phyloP scores from a whole-genome alignment of 352 stramenopile species.

The Blastocystis sp. region DNA sequence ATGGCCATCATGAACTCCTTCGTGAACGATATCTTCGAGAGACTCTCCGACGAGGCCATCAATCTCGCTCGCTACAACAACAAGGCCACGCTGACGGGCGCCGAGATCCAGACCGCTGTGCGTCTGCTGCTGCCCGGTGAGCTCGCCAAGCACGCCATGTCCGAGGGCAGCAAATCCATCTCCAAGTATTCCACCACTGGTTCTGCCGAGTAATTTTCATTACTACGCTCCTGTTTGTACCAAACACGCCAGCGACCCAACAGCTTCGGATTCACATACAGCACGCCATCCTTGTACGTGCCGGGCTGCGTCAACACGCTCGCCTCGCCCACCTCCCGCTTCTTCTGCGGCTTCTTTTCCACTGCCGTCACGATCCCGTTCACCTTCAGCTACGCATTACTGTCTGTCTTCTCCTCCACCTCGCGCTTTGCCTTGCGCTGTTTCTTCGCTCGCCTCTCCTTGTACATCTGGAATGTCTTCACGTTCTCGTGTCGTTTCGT shows the following conservation, averaged over 20 bases:
- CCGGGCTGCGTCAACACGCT: neutral
- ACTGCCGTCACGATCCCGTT: slow-evolving; percentile 25
- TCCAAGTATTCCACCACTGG: slow-evolving; percentile 67
- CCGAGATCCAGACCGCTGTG: slow-evolving; percentile 94
- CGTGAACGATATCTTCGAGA: slow-evolving; percentile 94
- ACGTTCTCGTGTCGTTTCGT: neutral
- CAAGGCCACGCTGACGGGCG: slow-evolving; percentile 90
- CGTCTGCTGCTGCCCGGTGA: slow-evolving; percentile 89
- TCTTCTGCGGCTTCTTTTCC: neutral
- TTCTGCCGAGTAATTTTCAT: slow-evolving; percentile 59
- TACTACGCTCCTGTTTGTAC: slow-evolving; percentile 12
- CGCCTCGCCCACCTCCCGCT: neutral
- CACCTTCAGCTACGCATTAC: neutral
- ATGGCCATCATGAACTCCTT: slow-evolving; percentile 70
- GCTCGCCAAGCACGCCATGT: slow-evolving; percentile 88
- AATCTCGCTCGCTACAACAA: slow-evolving; percentile 95
- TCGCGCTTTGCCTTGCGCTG: neutral
- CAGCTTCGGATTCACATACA: slow-evolving; percentile 40
- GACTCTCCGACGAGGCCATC: slow-evolving; percentile 89
- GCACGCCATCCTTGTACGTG: slow-evolving; percentile 24
- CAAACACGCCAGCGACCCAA: neutral
- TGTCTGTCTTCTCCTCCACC: neutral
- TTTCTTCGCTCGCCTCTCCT: slow-evolving; percentile 2
- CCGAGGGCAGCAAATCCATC: slow-evolving; percentile 87
- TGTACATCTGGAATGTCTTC: neutral